These are phyloP conservation scores for Diaporthe australafricana DNA, from an alignment of 2,329 filamentous ascomycete species.

Conservation along the genomic window DNA sequence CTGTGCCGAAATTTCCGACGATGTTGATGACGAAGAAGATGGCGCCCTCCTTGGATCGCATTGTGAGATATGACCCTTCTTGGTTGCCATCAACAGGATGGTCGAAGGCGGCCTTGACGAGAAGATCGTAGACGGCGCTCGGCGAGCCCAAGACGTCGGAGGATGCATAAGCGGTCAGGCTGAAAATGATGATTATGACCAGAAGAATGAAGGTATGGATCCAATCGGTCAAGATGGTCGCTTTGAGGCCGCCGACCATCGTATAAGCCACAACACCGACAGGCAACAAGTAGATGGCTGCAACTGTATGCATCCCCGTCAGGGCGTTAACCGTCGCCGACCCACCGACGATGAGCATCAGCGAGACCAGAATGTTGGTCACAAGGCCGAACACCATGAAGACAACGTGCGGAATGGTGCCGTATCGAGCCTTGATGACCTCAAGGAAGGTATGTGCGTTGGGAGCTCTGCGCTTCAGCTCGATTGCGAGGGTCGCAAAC, in stretches of 20 bases:
- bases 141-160: constrained; percentile 80
- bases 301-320: constrained; percentile 80
- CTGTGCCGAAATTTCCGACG: constrained; percentile 85
- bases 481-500: constrained; percentile 91
- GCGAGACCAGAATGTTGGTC: constrained; percentile 88
- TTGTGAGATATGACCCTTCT: constrained; percentile 86
- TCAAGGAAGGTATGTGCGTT: constrained; percentile 90
- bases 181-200: constrained; percentile 87
- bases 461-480: constrained; percentile 86
- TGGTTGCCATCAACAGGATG: constrained; percentile 86
- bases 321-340: constrained; percentile 77
- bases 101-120: constrained; percentile 73
- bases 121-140: constrained; percentile 79
- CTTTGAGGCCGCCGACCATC: constrained; percentile 82
- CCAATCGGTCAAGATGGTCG: constrained; percentile 87
- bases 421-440: constrained; percentile 85
- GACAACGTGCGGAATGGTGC: constrained; percentile 75
- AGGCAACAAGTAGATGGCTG: constrained; percentile 86
- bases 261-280: constrained; percentile 87
- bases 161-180: constrained; percentile 84
- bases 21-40: constrained; percentile 93
- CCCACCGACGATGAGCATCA: constrained; percentile 89
- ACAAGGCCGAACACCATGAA: constrained; percentile 86
- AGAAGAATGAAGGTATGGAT: constrained; percentile 88
- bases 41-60: constrained; percentile 82